phyloP scores from a whole-genome alignment of 75 land plant genomes.

The Pinus albicaulis region DNA sequence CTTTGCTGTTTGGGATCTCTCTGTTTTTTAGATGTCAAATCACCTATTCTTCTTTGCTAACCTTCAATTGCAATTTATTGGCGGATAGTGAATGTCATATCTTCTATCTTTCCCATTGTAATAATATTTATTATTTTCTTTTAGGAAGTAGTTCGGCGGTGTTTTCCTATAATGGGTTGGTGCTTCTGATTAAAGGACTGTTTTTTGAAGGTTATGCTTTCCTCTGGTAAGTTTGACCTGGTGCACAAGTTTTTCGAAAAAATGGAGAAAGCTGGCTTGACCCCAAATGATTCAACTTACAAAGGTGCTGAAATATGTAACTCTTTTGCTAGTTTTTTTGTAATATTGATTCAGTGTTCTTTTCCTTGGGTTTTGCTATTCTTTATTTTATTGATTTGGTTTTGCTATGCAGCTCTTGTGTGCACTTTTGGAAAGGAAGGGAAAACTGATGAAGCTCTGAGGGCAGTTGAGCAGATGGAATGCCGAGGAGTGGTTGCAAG shows the following conservation, averaged over 20 bases:
- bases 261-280: constrained; percentile 50
- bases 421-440: constrained; percentile 63
- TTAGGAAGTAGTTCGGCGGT: too few relatives aligned
- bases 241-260: constrained; percentile 71
- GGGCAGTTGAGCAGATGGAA: constrained; percentile 76
- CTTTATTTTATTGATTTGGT: not conserved
- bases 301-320: constrained; percentile 45
- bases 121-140: too few relatives aligned
- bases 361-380: not conserved
- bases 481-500: constrained; percentile 66
- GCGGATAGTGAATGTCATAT: too few relatives aligned
- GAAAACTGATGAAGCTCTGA: constrained; percentile 58
- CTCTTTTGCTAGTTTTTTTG: not conserved
- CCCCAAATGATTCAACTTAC: constrained; percentile 72
- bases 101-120: too few relatives aligned
- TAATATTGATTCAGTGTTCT: not conserved
- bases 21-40: too few relatives aligned
- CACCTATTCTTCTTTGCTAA: too few relatives aligned
- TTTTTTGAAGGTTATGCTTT: constrained; percentile 68
- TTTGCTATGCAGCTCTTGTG: constrained; percentile 54
- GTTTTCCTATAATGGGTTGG: not conserved
- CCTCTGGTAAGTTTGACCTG: constrained; percentile 68
- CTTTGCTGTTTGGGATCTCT: too few relatives aligned
- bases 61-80: too few relatives aligned
- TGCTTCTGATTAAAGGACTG: not conserved